Evolutionary conservation across 345 rosid genomes (phyloP).

Genomic region (Acer yangbiense): DNA sequence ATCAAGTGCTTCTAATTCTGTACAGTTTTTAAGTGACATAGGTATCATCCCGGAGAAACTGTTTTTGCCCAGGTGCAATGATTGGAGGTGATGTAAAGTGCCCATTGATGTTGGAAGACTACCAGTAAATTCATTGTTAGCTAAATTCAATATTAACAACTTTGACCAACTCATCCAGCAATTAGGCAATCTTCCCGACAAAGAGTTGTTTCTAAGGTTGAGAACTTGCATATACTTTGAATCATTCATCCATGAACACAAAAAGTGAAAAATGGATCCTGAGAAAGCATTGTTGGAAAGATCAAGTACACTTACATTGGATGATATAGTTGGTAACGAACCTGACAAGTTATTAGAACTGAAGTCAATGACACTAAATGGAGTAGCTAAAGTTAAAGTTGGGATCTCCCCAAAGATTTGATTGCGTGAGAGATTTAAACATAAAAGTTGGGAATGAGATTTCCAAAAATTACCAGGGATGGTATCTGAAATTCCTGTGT

Average conservation of each 20-base stretch:
- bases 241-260: slow-evolving; percentile 22
- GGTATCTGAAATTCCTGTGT: slow-evolving; percentile 26
- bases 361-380: slow-evolving; percentile 20
- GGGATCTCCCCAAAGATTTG: slow-evolving; percentile 30
- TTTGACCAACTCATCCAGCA: slow-evolving; percentile 11
- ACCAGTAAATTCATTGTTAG: slow-evolving; percentile 9
- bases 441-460: neutral
- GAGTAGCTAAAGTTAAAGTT: neutral
- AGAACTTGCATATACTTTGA: slow-evolving; percentile 25
- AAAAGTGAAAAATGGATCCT: neutral
- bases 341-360: slow-evolving; percentile 23
- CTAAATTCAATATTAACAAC: neutral
- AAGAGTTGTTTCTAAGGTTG: slow-evolving; percentile 34
- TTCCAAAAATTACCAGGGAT: slow-evolving; percentile 35
- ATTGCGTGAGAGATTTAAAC: slow-evolving; percentile 33
- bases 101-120: neutral
- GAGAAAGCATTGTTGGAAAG: slow-evolving; percentile 24
- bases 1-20: neutral
- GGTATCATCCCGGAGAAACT: neutral
- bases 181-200: slow-evolving; percentile 35
- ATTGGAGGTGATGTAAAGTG: neutral
- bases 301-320: neutral
- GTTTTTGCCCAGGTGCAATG: neutral
- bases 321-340: slow-evolving; percentile 18
- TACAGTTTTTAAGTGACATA: neutral